Conservation (phyloP, 371 early-diverging fungal species). For the Syncephalastrum monosporum region DNA sequence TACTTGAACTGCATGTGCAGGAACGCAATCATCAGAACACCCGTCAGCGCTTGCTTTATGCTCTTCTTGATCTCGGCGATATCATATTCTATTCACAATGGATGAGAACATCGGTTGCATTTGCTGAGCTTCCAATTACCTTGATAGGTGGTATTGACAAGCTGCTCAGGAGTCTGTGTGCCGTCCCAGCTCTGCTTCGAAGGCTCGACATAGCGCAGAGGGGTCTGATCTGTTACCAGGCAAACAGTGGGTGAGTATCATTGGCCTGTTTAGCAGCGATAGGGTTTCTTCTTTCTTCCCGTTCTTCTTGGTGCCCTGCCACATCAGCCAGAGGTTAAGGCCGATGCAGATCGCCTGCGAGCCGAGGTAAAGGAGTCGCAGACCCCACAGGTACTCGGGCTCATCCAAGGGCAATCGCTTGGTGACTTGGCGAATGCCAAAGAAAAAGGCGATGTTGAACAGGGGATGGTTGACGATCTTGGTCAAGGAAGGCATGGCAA, state of each 20-base stretch:
- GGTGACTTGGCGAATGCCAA: slow-evolving; percentile 32
- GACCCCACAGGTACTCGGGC: slow-evolving; percentile 20
- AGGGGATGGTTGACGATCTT: slow-evolving; percentile 29
- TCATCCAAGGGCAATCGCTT: slow-evolving; percentile 32
- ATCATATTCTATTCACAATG: slow-evolving; percentile 68
- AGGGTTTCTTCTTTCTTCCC: slow-evolving; percentile 19
- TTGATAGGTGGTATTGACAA: slow-evolving; percentile 31
- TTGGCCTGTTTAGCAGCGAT: not conserved
- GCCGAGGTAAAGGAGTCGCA: slow-evolving; percentile 32
- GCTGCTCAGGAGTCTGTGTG: slow-evolving; percentile 24
- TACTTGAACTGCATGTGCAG: slow-evolving; percentile 86
- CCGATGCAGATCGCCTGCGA: slow-evolving; percentile 29
- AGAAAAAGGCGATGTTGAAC: slow-evolving; percentile 34
- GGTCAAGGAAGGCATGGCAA: slow-evolving; percentile 18
- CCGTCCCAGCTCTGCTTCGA: slow-evolving; percentile 42
- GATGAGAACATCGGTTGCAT: not conserved
- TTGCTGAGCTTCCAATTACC: slow-evolving; percentile 16
- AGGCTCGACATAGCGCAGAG: slow-evolving; percentile 40
- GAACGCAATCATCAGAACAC: slow-evolving; percentile 64
- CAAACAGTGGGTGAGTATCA: too few species aligned
- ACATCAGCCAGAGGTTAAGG: slow-evolving; percentile 33
- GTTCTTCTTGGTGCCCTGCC: slow-evolving; percentile 35
- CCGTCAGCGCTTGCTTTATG: slow-evolving; percentile 64
- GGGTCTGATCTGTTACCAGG: slow-evolving; percentile 29
- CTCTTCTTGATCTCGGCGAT: slow-evolving; percentile 67